Conservation (phyloP, 345 rosid species). For the Excoecaria cochinchinensis region DNA sequence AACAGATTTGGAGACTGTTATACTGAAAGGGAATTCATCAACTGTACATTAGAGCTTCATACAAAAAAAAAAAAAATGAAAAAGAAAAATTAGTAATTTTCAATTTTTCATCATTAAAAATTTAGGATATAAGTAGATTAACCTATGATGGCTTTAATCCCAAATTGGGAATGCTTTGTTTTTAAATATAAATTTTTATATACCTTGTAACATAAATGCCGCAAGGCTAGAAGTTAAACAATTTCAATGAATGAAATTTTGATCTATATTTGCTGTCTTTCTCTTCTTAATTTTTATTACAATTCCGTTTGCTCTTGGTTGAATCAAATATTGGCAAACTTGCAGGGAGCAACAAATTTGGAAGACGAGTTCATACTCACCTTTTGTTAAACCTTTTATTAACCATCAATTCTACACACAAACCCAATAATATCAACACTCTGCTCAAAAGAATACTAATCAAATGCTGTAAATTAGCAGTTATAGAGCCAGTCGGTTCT, state of each 20-base stretch:
- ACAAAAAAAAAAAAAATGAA: not conserved
- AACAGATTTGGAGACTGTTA: not conserved
- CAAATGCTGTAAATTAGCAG: too few species aligned
- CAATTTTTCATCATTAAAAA: slow-evolving; percentile 3
- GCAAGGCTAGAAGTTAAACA: not conserved
- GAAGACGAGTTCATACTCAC: too few species aligned
- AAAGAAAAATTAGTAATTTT: not conserved
- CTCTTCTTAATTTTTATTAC: not conserved
- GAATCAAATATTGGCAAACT: too few species aligned
- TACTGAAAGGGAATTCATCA: not conserved
- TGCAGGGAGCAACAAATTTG: too few species aligned
- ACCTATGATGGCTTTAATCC: not conserved
- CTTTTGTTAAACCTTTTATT: too few species aligned
- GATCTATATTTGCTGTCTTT: not conserved
- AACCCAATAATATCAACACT: too few species aligned
- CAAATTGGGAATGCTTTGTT: not conserved
- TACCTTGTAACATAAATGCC: not conserved
- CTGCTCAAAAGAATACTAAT: too few species aligned
- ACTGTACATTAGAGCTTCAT: slow-evolving; percentile 29
- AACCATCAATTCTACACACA: too few species aligned
- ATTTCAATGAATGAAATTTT: not conserved
- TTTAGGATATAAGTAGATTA: not conserved
- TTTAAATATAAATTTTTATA: not conserved
- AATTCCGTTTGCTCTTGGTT: too few species aligned
- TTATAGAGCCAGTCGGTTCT: too few species aligned